Evolutionary conservation across 768 basidiomycete genomes (phyloP), one percentile per base, ranked within the genome.

Genomic region (Chlorophyllum brunneum): DNA sequence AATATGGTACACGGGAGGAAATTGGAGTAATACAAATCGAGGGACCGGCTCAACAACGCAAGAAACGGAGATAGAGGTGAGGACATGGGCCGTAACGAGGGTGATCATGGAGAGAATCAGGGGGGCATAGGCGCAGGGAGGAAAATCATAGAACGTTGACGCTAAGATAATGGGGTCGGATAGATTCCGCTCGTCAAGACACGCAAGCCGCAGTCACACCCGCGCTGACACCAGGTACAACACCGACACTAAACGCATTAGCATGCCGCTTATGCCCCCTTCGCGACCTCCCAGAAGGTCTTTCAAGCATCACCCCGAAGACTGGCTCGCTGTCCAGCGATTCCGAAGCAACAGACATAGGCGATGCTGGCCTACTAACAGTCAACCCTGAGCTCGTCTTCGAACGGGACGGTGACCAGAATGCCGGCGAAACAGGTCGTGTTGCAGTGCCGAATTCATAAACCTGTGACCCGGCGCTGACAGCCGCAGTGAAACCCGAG

Each of bases 361-460:
- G 39, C 8, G 49, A 51, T 10, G 26, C 40, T 24, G 49, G 31
- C 13, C 40, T 42, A 22, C 34, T 36, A 36, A 36, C 4, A 16
- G 15, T 15, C 7, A 36, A n/a, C 13, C 34, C 34, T 16, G 34
- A 16, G 34, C 34, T 11, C 16, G 34, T 36, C 34, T 11, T 36
- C 15, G 34, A 16, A 36, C 39, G 49, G 7, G 48, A 24, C 4
- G 49, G 49, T 33, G 49, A 51, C 49, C 49, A 51, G 13, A 51
- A 51, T 10, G 49, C 49, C 39, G 40, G 39, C 2, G 49, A 41
- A 5, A 5, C 49, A 40, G 49, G 40, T 39, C 39, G 13, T 8
- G 40, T 51, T 23, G 49, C 49, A 33, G 49, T 51, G 20, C 49
- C 49, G 31, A 51, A 51, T 16, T 31, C 39, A 33, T 51, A 51